These are phyloP conservation scores for Ophiostoma angusticollis DNA, from an alignment of 2,329 filamentous ascomycete genomes.

Conservation along the genomic window DNA sequence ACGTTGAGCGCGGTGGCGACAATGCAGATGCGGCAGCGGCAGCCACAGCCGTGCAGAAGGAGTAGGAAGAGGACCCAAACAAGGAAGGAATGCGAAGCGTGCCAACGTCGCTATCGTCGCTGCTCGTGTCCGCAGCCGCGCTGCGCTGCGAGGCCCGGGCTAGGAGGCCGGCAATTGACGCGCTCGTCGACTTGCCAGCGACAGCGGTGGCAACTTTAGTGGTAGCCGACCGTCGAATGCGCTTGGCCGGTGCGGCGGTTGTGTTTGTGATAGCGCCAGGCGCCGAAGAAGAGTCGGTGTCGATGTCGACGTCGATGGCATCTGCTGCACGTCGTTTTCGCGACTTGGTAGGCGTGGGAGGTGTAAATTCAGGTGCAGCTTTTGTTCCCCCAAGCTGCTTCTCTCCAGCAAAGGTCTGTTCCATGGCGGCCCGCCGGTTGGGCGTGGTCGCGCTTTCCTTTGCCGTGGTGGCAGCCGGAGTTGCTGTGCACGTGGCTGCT, in stretches of 20 bases:
- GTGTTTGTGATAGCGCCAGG: background rate
- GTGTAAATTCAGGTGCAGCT: slow-evolving; percentile 21
- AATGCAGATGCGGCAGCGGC: slow-evolving; percentile 18
- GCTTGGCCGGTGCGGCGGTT: slow-evolving; percentile 7
- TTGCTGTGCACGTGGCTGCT: slow-evolving; percentile 12
- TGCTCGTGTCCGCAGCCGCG: slow-evolving; percentile 1
- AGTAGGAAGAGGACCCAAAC: background rate
- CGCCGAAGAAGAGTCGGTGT: background rate
- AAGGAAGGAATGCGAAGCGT: too few species aligned
- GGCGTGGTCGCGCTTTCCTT: slow-evolving; percentile 2
- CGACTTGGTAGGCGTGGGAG: background rate
- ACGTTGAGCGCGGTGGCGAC: slow-evolving; percentile 14
- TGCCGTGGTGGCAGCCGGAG: slow-evolving; percentile 9
- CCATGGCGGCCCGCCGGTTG: slow-evolving; percentile 1
- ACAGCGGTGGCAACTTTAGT: too few species aligned
- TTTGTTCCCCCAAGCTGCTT: slow-evolving; percentile 25
- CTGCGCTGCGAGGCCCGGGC: background rate
- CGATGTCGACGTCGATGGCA: background rate
- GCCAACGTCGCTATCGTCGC: slow-evolving; percentile 4
- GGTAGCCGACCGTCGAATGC: slow-evolving; percentile 7
- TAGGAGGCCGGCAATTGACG: slow-evolving; percentile 13
- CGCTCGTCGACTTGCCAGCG: slow-evolving; percentile 8
- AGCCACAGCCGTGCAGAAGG: slow-evolving; percentile 22
- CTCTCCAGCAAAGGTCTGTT: slow-evolving; percentile 21
- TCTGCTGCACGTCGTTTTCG: slow-evolving; percentile 12